Base-by-base conservation (phyloP, 495 filamentous ascomycete genomes). In the Penicillium atrosanguineum region DNA sequence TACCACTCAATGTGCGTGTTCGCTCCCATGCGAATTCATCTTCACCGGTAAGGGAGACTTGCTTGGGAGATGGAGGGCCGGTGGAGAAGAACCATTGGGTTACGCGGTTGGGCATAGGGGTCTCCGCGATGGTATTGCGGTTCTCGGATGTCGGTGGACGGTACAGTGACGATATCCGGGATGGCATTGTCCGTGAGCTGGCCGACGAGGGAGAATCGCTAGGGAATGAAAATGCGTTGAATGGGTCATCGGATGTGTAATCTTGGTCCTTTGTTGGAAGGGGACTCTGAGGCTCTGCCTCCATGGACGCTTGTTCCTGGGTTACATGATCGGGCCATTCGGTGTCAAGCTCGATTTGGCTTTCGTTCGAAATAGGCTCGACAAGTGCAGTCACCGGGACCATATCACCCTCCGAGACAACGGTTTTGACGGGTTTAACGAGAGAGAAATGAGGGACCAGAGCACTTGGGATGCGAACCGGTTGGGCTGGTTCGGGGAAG, bases 361-460 rank as follows among this genome's bases (percentile, higher is more conserved):
- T 64, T 46, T 60, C 43, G 11, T 57, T 51, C 11, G 52, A 62
- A 16, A 51, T 46, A 16, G 58, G 56, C 44, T 55, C 44, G 19
- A 41, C 39, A 42, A 61, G 57, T 26, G 42, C 19, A 19, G 59
- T 56, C 19, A 48, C 44, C 16, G 57, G 14, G 5, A 38, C 19
- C 0, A 51, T 6, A 15, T 47, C 58, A 16, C 53, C 34, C 21
- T 51, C 44, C 28, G 59, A 42, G 14, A 57, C 41, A 53, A 50
- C 51, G 38, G 50, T 57, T 9, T 55, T 43, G 29, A 55, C 34
- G 6, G 63, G 56, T 36, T 42, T 48, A 52, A 70, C 34, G 31
- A 50, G 54, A 7, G 70, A 74, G 59, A 78, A 78, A 57, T 78
- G 75, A 7, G 75, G 75, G 38, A 75, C 67, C 26, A 75, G 47